Conservation (phyloP, 2,329 filamentous ascomycete genomes). For the Mycogone perniciosa region DNA sequence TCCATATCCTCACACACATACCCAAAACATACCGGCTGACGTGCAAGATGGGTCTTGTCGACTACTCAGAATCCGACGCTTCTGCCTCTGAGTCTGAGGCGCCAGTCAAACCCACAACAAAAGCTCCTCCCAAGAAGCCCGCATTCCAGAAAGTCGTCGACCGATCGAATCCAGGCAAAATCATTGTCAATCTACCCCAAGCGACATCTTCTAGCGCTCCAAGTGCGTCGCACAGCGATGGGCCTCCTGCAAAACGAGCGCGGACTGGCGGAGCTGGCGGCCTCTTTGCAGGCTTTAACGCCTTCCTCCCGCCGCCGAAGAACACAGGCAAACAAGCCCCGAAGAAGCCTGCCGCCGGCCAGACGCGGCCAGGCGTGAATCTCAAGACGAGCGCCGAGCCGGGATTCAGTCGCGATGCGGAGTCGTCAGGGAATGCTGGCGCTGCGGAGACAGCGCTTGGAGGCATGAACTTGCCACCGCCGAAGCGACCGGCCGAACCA, state of each 20-base stretch:
- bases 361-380: slow-evolving; percentile 42
- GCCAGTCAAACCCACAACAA: slow-evolving; percentile 25
- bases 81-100: slow-evolving; percentile 54
- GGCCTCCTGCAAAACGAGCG: slow-evolving; percentile 62
- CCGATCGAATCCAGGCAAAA: slow-evolving; percentile 73
- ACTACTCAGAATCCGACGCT: slow-evolving; percentile 81
- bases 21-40: not conserved
- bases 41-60: slow-evolving; percentile 64
- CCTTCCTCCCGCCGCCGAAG: slow-evolving; percentile 81
- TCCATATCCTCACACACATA: not conserved
- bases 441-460: slow-evolving; percentile 16
- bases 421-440: slow-evolving; percentile 14
- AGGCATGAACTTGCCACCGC: slow-evolving; percentile 33
- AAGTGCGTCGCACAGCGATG: slow-evolving; percentile 16
- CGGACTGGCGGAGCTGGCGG: slow-evolving; percentile 50
- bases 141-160: slow-evolving; percentile 73
- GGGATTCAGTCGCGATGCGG: slow-evolving; percentile 63
- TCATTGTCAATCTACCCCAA: slow-evolving; percentile 70
- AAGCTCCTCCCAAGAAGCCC: slow-evolving; percentile 45
- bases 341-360: slow-evolving; percentile 19
- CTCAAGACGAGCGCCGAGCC: slow-evolving; percentile 79
- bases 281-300: slow-evolving; percentile 75
- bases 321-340: slow-evolving; percentile 33
- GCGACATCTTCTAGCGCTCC: slow-evolving; percentile 35
- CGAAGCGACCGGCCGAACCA: slow-evolving; percentile 37